Percentiles rank a stretch among this genome's conserved stretches.
phyloP scores from a whole-genome alignment of 805 yeast genomes.

The Metschnikowia vanudenii region DNA sequence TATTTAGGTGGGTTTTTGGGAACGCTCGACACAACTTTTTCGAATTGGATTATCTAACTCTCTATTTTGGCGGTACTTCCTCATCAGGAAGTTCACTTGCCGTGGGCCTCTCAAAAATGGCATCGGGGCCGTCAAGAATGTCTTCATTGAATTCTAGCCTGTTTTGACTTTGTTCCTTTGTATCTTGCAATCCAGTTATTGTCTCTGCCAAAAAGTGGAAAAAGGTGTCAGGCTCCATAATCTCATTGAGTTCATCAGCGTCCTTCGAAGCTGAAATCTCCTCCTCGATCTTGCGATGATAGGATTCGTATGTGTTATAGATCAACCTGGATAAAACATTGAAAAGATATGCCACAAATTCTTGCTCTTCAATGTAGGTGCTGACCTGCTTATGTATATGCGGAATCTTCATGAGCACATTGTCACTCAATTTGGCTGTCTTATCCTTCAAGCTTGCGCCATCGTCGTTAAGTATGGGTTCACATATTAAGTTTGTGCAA shows the following conservation, averaged over 20 bases:
- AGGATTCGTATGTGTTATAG: conserved; percentile 54
- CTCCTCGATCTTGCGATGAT: conserved; percentile 37
- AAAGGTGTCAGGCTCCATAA: conserved; percentile 66
- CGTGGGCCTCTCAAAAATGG: neutral
- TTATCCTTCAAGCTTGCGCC: conserved; percentile 25
- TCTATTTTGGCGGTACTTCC: neutral
- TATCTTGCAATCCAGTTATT: conserved; percentile 24
- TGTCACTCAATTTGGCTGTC: conserved; percentile 45
- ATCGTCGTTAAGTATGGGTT: conserved; percentile 32
- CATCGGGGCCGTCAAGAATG: conserved; percentile 24
- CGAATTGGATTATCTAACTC: neutral
- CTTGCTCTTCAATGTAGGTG: conserved; percentile 55
- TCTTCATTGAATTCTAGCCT: conserved; percentile 26
- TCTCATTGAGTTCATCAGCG: conserved; percentile 37
- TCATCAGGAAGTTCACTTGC: neutral
- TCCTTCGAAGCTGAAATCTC: conserved; percentile 24
- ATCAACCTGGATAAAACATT: conserved; percentile 47
- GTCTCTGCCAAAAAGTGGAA: conserved; percentile 46
- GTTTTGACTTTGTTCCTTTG: conserved; percentile 14
- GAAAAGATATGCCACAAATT: conserved; percentile 34
- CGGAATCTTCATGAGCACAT: conserved; percentile 55
- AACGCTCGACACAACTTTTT: neutral
- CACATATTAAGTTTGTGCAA: conserved; percentile 43
- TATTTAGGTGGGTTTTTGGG: neutral
- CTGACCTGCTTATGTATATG: conserved; percentile 51